Evolutionary conservation across 2,329 filamentous ascomycete species (phyloP).

Genomic region (Chaetomiaceae sp.): DNA sequence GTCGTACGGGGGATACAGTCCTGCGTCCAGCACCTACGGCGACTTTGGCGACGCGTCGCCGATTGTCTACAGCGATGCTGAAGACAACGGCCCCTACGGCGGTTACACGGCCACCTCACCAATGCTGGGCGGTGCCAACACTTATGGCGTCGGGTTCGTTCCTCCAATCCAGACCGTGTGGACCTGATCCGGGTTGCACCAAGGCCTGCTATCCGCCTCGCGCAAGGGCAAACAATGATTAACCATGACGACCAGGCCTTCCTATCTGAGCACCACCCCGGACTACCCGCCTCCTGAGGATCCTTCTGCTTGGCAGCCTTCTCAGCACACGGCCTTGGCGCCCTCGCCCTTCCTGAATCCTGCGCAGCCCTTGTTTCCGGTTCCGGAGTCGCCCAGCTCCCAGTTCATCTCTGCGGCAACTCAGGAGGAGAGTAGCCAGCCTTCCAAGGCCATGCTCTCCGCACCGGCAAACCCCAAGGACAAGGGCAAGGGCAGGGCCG

Average conservation of each 20-base stretch:
- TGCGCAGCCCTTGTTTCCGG: constrained; percentile 41
- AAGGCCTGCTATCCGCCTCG: constrained; percentile 37
- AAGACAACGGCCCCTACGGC: constrained; percentile 51
- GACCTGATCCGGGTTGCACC: constrained; percentile 46
- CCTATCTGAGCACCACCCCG: constrained; percentile 40
- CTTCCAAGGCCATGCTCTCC: constrained; percentile 34
- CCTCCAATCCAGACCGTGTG: constrained; percentile 59
- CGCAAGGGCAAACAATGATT: constrained; percentile 46
- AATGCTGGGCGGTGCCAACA: constrained; percentile 43
- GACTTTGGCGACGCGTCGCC: constrained; percentile 42
- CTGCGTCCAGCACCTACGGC: constrained; percentile 58
- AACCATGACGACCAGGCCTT: constrained; percentile 51
- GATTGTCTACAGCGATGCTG: constrained; percentile 58
- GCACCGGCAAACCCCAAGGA: constrained; percentile 32
- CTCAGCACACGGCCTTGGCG: constrained; percentile 34
- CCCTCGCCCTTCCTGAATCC: constrained; percentile 44
- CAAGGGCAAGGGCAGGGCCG: constrained; percentile 31
- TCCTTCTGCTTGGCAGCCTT: constrained; percentile 33
- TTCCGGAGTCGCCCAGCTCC: constrained; percentile 43
- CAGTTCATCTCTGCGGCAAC: constrained; percentile 31
- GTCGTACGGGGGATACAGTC: constrained; percentile 57
- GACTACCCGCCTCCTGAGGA: constrained; percentile 43
- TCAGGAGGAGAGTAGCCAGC: constrained; percentile 36
- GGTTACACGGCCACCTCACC: constrained; percentile 43
- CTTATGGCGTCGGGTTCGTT: constrained; percentile 57